phyloP scores from a whole-genome alignment of 108 stramenopile species.

The Nitzschia inconspicua region DNA sequence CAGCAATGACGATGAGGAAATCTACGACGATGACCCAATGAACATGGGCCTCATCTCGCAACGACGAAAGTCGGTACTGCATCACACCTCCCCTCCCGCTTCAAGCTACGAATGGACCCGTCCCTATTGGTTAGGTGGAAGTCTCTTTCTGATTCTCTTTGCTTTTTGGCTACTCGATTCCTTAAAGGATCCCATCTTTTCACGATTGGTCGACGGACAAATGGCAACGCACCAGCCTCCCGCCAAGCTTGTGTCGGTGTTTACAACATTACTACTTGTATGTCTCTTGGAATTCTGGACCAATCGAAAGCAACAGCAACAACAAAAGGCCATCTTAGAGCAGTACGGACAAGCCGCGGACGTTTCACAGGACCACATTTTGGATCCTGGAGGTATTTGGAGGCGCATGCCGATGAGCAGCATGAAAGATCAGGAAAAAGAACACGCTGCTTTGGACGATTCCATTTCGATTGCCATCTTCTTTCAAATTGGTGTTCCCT shows the following conservation, averaged over 20 bases:
- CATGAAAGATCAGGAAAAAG: neutral
- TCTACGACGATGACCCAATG: constrained; percentile 21
- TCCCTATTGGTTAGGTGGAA: constrained; percentile 50
- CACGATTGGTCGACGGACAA: constrained; percentile 75
- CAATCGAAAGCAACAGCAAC: constrained; percentile 24
- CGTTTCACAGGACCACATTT: constrained; percentile 19
- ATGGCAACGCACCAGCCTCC: constrained; percentile 81
- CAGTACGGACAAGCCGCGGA: constrained; percentile 12
- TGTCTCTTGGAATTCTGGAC: constrained; percentile 61
- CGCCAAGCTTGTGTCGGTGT: constrained; percentile 84
- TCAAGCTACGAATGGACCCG: constrained; percentile 35
- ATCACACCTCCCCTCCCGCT: neutral
- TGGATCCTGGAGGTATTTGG: constrained; percentile 47
- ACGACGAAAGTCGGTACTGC: constrained; percentile 19
- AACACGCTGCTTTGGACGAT: constrained; percentile 22
- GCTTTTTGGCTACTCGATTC: constrained; percentile 90
- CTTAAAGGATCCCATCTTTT: constrained; percentile 93
- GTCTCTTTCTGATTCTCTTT: constrained; percentile 40
- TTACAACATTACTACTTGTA: constrained; percentile 60
- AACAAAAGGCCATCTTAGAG: constrained; percentile 30
- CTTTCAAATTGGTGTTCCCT: constrained; percentile 58
- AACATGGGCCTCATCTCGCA: constrained; percentile 21
- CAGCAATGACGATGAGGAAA: too few relatives aligned
- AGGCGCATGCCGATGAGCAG: constrained; percentile 20
- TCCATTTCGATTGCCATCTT: constrained; percentile 53